Evolutionary conservation across 768 basidiomycete genomes (phyloP), one percentile per base, ranked within the genome.

Genomic region (Polyporus arcularius): DNA sequence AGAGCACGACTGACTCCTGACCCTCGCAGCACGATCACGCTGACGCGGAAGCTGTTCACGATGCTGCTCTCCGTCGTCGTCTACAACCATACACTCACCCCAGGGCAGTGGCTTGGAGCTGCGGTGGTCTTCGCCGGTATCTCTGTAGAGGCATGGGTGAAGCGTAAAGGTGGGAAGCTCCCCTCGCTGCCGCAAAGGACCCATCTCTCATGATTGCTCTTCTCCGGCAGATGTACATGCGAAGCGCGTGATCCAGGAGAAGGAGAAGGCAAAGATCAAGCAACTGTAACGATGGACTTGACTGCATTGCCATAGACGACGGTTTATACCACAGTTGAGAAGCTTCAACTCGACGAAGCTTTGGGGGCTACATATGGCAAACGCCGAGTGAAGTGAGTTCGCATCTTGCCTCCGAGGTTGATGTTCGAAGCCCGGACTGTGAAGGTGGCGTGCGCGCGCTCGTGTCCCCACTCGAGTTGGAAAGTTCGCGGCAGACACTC

Each of bases 21-120:
- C 0, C 4, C 47, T 9, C 21, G 11, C 72, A 94, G 92, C 47
- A 98, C 93, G 40, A 90, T 98, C 67, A 99, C 97, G 4, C 82
- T 99, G 57, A 98, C 97, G 14, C 83, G 97, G 57, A 98, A 98
- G 76, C 79, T 99, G 73, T 95, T 97, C 75, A 98, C 97, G 9
- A 99, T 99, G 96, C 80, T 99, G 15, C 80, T 99, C 43, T 96
- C 94, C 16, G 96, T 99, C 7, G 72, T 96, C 30, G 82, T 98
- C 0, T 98, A 97, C 71, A 88, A 92, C 68, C 97, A 98, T 74
- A 84, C 78, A 64, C 79, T 99, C 55, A 87, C 89, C 0, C 49
- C 71, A 2, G 95, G 95, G 2, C 97, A 98, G 73, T 98, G 96
- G 97, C 69, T 84, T 4, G 97, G 97, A n/a, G 87, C 96, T 0